Evolutionary conservation across 768 basidiomycete species (phyloP).

Genomic region (Amanita muscaria): DNA sequence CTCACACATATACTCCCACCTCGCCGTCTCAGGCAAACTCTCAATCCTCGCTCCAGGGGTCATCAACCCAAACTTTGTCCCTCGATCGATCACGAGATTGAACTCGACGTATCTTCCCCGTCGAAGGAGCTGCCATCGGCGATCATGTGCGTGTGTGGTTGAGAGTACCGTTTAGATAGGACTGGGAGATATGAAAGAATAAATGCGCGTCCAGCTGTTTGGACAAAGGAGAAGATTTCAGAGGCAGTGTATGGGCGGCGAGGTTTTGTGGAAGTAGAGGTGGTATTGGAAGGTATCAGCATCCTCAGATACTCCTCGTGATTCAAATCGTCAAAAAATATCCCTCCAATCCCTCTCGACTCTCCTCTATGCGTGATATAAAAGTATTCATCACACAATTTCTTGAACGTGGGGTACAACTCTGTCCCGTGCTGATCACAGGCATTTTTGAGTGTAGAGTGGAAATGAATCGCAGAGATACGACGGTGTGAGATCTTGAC

Average conservation of each 20-base stretch:
- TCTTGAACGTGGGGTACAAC: slow-evolving; percentile 77
- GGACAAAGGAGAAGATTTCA: slow-evolving; percentile 71
- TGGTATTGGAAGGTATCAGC: slow-evolving; percentile 40
- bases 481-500: slow-evolving; percentile 85
- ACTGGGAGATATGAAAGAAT: slow-evolving; percentile 89
- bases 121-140: slow-evolving; percentile 90
- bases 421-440: slow-evolving; percentile 64
- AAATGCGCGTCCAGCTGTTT: slow-evolving; percentile 69
- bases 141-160: slow-evolving; percentile 56
- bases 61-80: slow-evolving; percentile 80
- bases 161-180: slow-evolving; percentile 46
- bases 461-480: slow-evolving; percentile 89
- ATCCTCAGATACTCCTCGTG: slow-evolving; percentile 52
- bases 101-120: slow-evolving; percentile 95
- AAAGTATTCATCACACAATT: slow-evolving; percentile 98
- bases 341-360: slow-evolving; percentile 82
- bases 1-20: slow-evolving; percentile 86
- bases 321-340: slow-evolving; percentile 94
- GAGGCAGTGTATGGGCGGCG: slow-evolving; percentile 47
- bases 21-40: slow-evolving; percentile 76
- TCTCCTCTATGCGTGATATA: slow-evolving; percentile 83
- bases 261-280: slow-evolving; percentile 14
- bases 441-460: slow-evolving; percentile 62
- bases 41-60: slow-evolving; percentile 84
- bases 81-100: slow-evolving; percentile 79